phyloP scores from a whole-genome alignment of 169 alveolate genomes.

The Pseudocohnilembus persalinus region DNA sequence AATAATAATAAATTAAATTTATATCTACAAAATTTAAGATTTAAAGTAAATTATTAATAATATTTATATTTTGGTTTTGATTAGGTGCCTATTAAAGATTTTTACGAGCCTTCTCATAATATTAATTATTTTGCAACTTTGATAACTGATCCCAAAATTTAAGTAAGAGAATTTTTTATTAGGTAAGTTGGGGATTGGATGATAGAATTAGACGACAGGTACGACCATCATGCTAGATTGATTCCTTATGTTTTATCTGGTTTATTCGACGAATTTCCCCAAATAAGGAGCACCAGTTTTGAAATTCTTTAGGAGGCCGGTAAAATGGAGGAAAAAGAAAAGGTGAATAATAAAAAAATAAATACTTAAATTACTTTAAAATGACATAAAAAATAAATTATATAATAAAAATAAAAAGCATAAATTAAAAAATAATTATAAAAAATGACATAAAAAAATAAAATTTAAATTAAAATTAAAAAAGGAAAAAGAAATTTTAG shows the following conservation, averaged over 20 bases:
- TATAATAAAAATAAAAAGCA: too few species aligned
- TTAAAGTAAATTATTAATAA: too few species aligned
- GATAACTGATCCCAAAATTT: constrained; percentile 80
- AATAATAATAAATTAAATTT: too few species aligned
- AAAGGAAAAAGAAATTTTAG: constrained; percentile 85
- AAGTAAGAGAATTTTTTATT: constrained; percentile 80
- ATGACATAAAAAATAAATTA: too few species aligned
- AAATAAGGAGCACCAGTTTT: constrained; percentile 72
- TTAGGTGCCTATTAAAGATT: constrained; percentile 91
- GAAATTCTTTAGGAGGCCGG: constrained; percentile 88
- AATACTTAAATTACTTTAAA: too few species aligned
- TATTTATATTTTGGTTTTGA: too few species aligned
- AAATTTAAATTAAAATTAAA: background rate
- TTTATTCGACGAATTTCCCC: constrained; percentile 80
- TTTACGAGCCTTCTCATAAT: constrained; percentile 85
- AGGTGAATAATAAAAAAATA: background rate
- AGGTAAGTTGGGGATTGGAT: constrained; percentile 82
- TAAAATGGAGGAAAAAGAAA: constrained; percentile 81
- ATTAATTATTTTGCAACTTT: constrained; percentile 90
- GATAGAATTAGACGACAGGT: constrained; percentile 80
- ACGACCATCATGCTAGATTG: constrained; percentile 88
- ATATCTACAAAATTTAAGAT: too few species aligned
- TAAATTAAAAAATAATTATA: too few species aligned
- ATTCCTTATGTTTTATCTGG: constrained; percentile 90
- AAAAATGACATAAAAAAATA: background rate